Conservation (phyloP, 148 eudicot genomes). For the Rhododendron griersonianum region DNA sequence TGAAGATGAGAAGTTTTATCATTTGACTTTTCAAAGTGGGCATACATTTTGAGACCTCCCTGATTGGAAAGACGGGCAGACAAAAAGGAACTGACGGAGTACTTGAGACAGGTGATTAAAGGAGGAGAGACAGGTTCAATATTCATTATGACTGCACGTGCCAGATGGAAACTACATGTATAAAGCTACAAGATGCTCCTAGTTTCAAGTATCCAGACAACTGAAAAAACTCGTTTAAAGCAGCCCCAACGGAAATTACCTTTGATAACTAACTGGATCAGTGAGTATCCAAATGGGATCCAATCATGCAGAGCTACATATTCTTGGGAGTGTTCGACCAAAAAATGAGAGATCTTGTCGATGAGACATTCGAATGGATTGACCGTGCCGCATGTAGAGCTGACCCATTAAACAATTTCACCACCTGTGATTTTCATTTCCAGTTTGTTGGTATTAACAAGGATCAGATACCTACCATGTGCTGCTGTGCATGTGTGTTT, state of each 20-base stretch:
- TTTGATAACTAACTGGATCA: neutral
- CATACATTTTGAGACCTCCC: neutral
- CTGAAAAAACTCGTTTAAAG: neutral
- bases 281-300: neutral
- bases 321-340: neutral
- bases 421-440: neutral
- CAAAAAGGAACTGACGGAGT: neutral
- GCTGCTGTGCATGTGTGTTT: conserved; percentile 33
- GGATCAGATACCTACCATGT: conserved; percentile 48
- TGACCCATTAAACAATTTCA: neutral
- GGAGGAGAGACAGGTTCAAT: neutral
- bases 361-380: neutral
- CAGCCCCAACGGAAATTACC: neutral
- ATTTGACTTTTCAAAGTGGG: neutral
- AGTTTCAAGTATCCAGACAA: neutral
- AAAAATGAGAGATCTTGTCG: neutral
- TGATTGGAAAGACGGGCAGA: neutral
- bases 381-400: neutral
- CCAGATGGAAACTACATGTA: neutral
- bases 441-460: neutral
- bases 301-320: neutral
- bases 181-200: neutral
- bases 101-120: neutral
- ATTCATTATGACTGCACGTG: neutral
- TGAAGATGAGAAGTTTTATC: neutral